Evolutionary conservation across 1,139 yeast genomes (phyloP).

Genomic region (Zygosaccharomyces pseudobailii): DNA sequence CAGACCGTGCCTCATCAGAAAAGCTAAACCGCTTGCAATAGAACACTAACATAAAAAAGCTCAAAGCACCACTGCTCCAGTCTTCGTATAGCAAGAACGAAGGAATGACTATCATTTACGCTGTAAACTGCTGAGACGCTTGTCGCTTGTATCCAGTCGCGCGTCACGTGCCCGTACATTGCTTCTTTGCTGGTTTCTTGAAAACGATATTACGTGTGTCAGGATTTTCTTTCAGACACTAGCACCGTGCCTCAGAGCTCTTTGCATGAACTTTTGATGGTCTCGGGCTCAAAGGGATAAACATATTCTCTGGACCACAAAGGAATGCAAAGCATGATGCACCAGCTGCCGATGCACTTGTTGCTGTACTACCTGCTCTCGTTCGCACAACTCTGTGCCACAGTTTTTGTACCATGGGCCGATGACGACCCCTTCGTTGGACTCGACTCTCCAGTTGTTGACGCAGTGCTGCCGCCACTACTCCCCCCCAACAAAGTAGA

Average conservation of each 20-base stretch:
- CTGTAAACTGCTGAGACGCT: too few species aligned
- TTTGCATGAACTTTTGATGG: neutral
- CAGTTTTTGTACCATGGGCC: slow-evolving; percentile 18
- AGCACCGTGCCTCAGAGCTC: neutral
- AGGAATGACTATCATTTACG: too few species aligned
- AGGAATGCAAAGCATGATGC: neutral
- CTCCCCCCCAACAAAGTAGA: slow-evolving; percentile 23
- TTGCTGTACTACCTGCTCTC: slow-evolving; percentile 1
- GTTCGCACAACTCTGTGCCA: neutral
- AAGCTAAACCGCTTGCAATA: too few species aligned
- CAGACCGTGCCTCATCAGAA: too few species aligned
- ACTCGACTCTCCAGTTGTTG: slow-evolving; percentile 5
- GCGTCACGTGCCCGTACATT: too few species aligned
- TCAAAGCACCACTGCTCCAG: too few species aligned
- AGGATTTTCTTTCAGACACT: too few species aligned
- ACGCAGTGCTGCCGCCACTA: slow-evolving; percentile 18
- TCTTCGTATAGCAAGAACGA: too few species aligned
- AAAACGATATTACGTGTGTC: too few species aligned
- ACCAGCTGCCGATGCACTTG: slow-evolving; percentile 3
- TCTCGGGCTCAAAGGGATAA: neutral
- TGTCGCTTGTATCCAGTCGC: too few species aligned
- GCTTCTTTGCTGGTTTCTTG: too few species aligned
- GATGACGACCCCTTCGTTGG: slow-evolving; percentile 24
- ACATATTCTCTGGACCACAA: neutral
- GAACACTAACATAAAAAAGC: too few species aligned